Base-by-base conservation (phyloP, 805 yeast genomes). In the Wickerhamiella sorbophila region DNA sequence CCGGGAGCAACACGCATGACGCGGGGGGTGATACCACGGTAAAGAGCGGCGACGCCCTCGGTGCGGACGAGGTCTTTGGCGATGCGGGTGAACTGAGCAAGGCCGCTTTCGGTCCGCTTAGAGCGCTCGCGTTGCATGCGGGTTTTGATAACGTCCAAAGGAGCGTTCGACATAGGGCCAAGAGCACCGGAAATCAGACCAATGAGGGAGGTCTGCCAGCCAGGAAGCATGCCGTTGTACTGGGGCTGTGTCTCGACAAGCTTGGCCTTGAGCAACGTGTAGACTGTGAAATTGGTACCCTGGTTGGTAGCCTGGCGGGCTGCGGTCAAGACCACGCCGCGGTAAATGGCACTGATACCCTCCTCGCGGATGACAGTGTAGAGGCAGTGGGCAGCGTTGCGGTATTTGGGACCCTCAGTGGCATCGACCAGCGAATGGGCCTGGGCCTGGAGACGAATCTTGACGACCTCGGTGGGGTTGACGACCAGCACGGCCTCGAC, bases 1-100 rank as follows among this genome's bases (percentile, higher is more conserved):
- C 98, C 98, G 19, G 98, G 96, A 10, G 98, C 98, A 40, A 88
- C 98, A 67, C 98, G 80, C 94, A 88, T 87, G 53, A 88, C 88
- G 68, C 98, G 79, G 53, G 98, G 98, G 19, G 96, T 86, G 59
- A 88, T 88, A 66, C 98, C 98, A 60, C 88, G 84, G 70, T 88
- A 88, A 60, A 88, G 72, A 33, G 95, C 93, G 42, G 72, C 70
- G 51, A 77, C 66, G 52, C 98, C 98, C 65, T 86, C 95, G 67
- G 85, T 94, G 59, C 76, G 77, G 51, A 87, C 67, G 62, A 88
- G 71, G 56, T 79, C 87, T 38, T 67, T 66, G 46, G 93, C 84
- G 55, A 91, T 88, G 60, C 87, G 73, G 31, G 71, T 63, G 53
- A 88, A 86, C 63, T 94, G 75, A 42, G 73, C 75, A 62, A 84